Base-by-base conservation (phyloP, 169 alveolate genomes). In the Eimeria nieschulzi region DNA sequence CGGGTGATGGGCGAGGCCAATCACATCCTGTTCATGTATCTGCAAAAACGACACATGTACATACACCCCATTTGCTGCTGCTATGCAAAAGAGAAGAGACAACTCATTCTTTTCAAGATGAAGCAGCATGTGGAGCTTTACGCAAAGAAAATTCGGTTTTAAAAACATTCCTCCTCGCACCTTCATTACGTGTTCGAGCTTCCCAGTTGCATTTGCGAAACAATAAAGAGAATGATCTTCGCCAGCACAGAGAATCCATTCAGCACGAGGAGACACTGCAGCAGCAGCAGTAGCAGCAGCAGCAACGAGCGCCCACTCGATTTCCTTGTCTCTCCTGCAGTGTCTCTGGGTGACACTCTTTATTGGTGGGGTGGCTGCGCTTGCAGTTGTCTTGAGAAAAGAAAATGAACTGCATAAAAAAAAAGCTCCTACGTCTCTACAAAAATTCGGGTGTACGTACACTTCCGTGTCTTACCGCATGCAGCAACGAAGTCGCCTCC, bases 401-500 rank as follows among this genome's bases (percentile, higher is more conserved):
- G 46, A 33, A 33, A 33, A 33, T 33, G 46, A 33, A 33, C 46
- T 33, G 46, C 46, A 3, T 33, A 33, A 33, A 33, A 0, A 33
- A 3, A 33, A 33, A 33, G 46, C 46, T 0, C 6, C 46, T 33
- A 33, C 46, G 46, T 33, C 3, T 33, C 46, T 33, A 33, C 46
- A 33, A 33, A 33, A 33, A 61, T 13, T 17, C 17, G 21, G 17
- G 17, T 39, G 23, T 72, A n/a, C 83, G 5, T 51, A 54, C 17
- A 21, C 26, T 5, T 7, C 13, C 46, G 46, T 33, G 46, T 68
- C 93, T 55, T 46, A 90, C 93, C 53, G 84, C 83, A 61, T 17
- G 90, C 93, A 33, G 53, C 70, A 39, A 90, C 90, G 51, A 90
- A 90, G 66, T 90, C 93, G 25, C 93, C 93, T 13, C 93, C 93